These are phyloP conservation scores for Hymenoscyphus occultus DNA, from an alignment of 2,329 filamentous ascomycete species.

Conservation along the genomic window DNA sequence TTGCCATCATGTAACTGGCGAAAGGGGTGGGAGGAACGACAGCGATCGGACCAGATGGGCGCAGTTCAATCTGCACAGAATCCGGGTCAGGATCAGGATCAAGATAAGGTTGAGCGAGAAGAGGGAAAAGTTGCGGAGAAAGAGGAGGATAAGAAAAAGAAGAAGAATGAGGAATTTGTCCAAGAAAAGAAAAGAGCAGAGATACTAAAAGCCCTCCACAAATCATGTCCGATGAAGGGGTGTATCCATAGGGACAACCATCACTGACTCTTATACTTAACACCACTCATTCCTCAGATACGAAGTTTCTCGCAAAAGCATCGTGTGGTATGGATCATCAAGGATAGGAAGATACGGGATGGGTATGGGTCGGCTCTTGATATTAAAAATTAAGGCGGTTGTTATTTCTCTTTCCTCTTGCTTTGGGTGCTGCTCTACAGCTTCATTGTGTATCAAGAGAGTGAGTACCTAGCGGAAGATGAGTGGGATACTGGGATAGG, in stretches of 20 bases:
- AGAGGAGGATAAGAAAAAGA: not conserved
- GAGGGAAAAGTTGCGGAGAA: not conserved
- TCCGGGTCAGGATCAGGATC: no score
- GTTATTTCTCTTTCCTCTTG: no score
- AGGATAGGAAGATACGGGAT: not conserved
- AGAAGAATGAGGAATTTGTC: not conserved
- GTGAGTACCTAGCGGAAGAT: no score
- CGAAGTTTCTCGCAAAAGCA: no score
- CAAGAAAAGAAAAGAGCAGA: not conserved
- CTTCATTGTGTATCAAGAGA: no score
- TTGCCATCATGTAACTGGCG: not conserved
- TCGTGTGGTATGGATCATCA: not conserved
- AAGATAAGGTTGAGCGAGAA: not conserved
- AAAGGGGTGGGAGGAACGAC: not conserved
- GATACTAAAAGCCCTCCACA: not conserved
- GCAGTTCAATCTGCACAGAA: no score
- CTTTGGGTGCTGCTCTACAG: no score
- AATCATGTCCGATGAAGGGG: not conserved
- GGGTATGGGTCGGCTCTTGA: not conserved
- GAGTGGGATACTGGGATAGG: no score
- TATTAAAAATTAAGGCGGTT: no score
- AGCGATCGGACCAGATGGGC: no score
- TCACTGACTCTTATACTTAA: not conserved
- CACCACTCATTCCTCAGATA: no score
- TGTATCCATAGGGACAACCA: not conserved